Conservation (phyloP, 495 filamentous ascomycete species). For the Lasiosphaeria ovina region DNA sequence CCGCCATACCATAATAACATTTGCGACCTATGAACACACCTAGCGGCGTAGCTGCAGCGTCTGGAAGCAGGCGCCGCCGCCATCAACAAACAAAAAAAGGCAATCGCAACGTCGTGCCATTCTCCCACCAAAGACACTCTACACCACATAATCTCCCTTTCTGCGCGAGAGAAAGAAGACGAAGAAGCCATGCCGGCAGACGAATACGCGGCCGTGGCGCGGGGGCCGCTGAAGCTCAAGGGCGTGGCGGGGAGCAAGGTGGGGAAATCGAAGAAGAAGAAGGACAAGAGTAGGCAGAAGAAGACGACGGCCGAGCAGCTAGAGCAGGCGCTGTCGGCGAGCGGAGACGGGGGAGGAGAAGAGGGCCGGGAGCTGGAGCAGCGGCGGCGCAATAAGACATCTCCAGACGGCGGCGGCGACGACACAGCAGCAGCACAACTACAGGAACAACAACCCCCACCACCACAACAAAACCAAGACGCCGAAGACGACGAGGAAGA, state of each 20-base stretch:
- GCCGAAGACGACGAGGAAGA: slow-evolving; percentile 15
- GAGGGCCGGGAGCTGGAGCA: too few species aligned
- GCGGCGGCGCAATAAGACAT: not conserved
- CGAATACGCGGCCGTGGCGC: slow-evolving; percentile 65
- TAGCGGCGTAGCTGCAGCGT: too few species aligned
- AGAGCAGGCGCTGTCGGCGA: slow-evolving; percentile 4
- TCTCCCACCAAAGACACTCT: too few species aligned
- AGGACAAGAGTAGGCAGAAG: slow-evolving; percentile 13
- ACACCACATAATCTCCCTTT: too few species aligned
- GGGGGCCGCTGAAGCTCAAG: slow-evolving; percentile 78
- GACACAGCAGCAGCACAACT: not conserved
- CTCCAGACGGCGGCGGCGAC: not conserved
- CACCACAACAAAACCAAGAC: not conserved
- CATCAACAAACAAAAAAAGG: not conserved
- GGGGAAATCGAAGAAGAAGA: slow-evolving; percentile 54
- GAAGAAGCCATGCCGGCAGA: slow-evolving; percentile 53
- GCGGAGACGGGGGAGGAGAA: not conserved
- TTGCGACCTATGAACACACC: too few species aligned
- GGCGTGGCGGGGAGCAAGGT: slow-evolving; percentile 56
- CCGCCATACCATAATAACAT: too few species aligned
- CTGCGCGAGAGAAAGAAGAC: not conserved
- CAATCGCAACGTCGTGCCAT: too few species aligned
- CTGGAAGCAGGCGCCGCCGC: too few species aligned
- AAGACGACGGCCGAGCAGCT: slow-evolving; percentile 6
- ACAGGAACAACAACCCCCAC: not conserved